Percentiles rank a stretch among this genome's conserved stretches.
phyloP scores from a whole-genome alignment of 2,329 filamentous ascomycete genomes.

The Macrophomina phaseolina region DNA sequence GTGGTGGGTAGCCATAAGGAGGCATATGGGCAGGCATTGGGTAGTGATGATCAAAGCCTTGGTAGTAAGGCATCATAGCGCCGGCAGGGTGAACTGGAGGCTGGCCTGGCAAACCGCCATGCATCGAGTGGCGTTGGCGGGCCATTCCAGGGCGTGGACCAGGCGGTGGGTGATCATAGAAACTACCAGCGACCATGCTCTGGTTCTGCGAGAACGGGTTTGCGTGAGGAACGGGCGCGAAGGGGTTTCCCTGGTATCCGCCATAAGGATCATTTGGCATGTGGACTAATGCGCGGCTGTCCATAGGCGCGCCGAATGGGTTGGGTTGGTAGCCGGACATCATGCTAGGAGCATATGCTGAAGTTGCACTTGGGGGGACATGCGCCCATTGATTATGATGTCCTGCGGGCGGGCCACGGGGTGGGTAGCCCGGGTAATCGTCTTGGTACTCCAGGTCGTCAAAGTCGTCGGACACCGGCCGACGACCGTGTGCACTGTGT shows the following conservation, averaged over 20 bases:
- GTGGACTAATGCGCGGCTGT: constrained; percentile 36
- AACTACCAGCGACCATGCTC: constrained; percentile 35
- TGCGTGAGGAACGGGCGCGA: constrained; percentile 35
- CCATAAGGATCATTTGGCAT: constrained; percentile 45
- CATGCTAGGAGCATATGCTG: constrained; percentile 46
- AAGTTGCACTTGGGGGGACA: constrained; percentile 41
- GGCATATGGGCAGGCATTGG: constrained; percentile 20
- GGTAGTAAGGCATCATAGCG: constrained; percentile 25
- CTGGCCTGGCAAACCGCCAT: constrained; percentile 20
- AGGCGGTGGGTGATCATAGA: constrained; percentile 40
- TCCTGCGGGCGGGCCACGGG: constrained; percentile 38
- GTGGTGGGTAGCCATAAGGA: constrained; percentile 12
- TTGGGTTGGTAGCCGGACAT: constrained; percentile 43
- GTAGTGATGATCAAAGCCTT: constrained; percentile 16
- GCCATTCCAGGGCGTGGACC: constrained; percentile 32
- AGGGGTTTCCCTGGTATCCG: constrained; percentile 46
- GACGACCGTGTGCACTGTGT: constrained; percentile 40
- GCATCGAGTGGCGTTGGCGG: constrained; percentile 20
- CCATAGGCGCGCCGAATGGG: constrained; percentile 36
- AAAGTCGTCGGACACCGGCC: constrained; percentile 41
- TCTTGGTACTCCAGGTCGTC: constrained; percentile 54
- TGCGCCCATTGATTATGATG: constrained; percentile 46
- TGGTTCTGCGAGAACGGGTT: constrained; percentile 30
- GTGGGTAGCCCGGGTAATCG: constrained; percentile 51
- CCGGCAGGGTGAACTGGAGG: constrained; percentile 15